Evolutionary conservation across 768 basidiomycete species (phyloP).

Genomic region (Hypsizygus marmoreus): DNA sequence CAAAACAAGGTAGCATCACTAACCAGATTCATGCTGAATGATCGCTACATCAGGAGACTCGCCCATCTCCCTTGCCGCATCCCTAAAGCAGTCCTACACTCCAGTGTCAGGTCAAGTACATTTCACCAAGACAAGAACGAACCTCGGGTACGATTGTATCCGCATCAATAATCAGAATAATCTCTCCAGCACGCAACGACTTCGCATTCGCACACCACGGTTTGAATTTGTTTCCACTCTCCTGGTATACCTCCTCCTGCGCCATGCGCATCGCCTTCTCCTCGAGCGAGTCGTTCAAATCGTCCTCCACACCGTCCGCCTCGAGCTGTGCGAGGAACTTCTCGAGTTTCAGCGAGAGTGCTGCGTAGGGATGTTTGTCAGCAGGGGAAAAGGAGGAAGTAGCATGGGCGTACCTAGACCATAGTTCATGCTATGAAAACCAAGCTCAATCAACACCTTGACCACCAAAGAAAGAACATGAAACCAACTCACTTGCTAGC

Average conservation of each 20-base stretch:
- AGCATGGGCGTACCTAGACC: conserved; percentile 41
- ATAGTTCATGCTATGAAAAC: conserved; percentile 71
- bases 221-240: conserved; percentile 52
- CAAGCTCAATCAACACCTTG: neutral
- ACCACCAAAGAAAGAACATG: neutral
- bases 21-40: conserved; percentile 84
- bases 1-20: conserved; percentile 14
- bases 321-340: conserved; percentile 50
- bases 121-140: neutral
- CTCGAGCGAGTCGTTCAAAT: conserved; percentile 56
- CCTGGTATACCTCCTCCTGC: conserved; percentile 68
- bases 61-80: conserved; percentile 83
- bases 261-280: conserved; percentile 75
- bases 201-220: conserved; percentile 81
- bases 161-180: conserved; percentile 82
- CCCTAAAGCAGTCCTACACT: conserved; percentile 78
- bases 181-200: conserved; percentile 72
- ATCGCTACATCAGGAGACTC: conserved; percentile 82
- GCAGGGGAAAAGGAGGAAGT: neutral
- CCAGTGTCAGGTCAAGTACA: neutral
- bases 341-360: conserved; percentile 64
- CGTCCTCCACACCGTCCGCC: conserved; percentile 41
- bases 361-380: conserved; percentile 16
- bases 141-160: conserved; percentile 77
- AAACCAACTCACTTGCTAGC: conserved; percentile 49